A percentile compares a stretch with the other conserved stretches of the same genome.
Evolutionary conservation across 306 rosid species (phyloP).

Genomic region (Carpinus fangiana): DNA sequence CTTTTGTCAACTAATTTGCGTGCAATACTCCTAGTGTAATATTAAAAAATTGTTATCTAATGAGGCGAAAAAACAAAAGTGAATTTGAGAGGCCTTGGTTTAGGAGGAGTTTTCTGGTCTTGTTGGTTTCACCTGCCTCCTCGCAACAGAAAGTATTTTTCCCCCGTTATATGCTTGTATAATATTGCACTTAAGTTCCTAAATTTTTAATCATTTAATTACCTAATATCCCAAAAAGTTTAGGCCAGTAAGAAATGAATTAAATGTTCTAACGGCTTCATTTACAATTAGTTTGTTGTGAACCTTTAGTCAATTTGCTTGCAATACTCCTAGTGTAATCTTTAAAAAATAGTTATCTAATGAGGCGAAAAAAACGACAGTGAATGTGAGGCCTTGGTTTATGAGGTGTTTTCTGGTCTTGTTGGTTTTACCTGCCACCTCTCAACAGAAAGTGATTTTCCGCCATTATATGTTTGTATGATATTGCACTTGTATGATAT

Average conservation of each 20-base stretch:
- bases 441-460: background rate
- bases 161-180: background rate
- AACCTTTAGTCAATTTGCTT: background rate
- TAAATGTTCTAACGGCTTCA: no score
- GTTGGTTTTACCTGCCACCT: conserved; percentile 18
- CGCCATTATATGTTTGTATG: background rate
- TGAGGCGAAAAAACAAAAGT: background rate
- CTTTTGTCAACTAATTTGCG: background rate
- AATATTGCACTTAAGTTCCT: conserved; percentile 44
- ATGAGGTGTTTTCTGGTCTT: background rate
- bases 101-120: background rate
- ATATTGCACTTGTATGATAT: conserved; percentile 26
- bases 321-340: background rate
- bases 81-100: background rate
- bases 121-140: conserved; percentile 12
- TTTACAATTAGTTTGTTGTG: background rate
- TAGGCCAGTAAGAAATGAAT: no score
- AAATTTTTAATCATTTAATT: background rate
- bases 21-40: background rate
- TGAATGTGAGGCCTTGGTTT: background rate
- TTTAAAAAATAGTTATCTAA: background rate
- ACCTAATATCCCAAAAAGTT: no score
- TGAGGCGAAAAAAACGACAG: background rate
- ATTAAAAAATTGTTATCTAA: background rate
- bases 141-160: background rate